Evolutionary conservation across 1,139 yeast genomes (phyloP).

Genomic region (Geotrichum citri-aurantii): DNA sequence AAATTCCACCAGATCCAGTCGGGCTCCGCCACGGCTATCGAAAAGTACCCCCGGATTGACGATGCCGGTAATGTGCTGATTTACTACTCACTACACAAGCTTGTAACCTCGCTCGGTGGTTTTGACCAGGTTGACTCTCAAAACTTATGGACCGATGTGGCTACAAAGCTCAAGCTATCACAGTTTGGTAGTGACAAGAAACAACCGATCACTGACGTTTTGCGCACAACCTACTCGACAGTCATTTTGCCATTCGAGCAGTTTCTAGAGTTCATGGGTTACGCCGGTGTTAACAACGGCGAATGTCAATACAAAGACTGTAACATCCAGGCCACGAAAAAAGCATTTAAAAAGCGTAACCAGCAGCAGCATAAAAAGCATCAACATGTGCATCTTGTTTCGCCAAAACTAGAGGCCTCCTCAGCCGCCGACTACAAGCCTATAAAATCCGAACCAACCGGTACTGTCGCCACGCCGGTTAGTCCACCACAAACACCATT

Average conservation of each 20-base stretch:
- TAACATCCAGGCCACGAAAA: conserved; percentile 3
- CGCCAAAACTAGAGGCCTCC: conserved; percentile 1
- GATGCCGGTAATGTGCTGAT: conserved; percentile 19
- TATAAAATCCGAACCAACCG: background rate
- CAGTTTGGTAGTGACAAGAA: background rate
- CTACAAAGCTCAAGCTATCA: conserved; percentile 11
- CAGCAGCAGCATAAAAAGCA: background rate
- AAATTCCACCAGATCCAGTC: conserved; percentile 29
- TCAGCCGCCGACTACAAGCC: background rate
- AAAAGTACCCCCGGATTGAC: conserved; percentile 31
- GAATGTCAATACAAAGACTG: conserved; percentile 13
- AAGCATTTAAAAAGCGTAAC: background rate
- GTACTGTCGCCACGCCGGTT: background rate
- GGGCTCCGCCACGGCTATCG: conserved; percentile 25
- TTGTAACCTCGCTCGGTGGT: conserved; percentile 32
- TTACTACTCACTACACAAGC: conserved; percentile 31
- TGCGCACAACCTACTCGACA: conserved; percentile 4
- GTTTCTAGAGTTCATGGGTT: conserved; percentile 22
- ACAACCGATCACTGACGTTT: background rate
- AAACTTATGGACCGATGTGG: conserved; percentile 29
- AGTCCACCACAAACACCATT: conserved; percentile 14
- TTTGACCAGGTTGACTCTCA: conserved; percentile 23
- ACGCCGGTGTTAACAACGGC: conserved; percentile 13
- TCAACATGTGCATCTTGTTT: background rate
- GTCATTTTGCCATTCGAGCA: conserved; percentile 32